Evolutionary conservation across 2,329 filamentous ascomycete species (phyloP).

Genomic region (Arthrobotrys sphaeroides): DNA sequence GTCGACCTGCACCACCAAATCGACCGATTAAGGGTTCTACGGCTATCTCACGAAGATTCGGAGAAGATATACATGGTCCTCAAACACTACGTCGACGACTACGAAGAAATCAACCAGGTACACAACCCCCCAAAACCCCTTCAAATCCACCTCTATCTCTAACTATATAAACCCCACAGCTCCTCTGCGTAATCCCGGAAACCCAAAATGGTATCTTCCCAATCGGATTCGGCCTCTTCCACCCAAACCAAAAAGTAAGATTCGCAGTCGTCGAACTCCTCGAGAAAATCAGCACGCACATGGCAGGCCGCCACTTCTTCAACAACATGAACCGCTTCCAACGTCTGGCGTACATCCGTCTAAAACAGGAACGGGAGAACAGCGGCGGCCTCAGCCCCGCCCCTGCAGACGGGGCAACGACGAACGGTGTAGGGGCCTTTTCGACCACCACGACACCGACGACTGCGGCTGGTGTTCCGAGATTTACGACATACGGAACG

Average conservation of each 20-base stretch:
- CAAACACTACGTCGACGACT: slow-evolving; percentile 76
- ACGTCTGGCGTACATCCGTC: slow-evolving; percentile 82
- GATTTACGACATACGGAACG: slow-evolving; percentile 34
- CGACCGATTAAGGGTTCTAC: slow-evolving; percentile 84
- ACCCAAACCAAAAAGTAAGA: slow-evolving; percentile 83
- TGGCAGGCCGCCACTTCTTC: slow-evolving; percentile 92
- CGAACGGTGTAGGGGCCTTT: slow-evolving; percentile 21
- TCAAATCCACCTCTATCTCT: slow-evolving; percentile 57
- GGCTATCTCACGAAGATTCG: slow-evolving; percentile 77
- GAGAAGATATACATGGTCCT: slow-evolving; percentile 87
- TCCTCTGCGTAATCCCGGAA: slow-evolving; percentile 83
- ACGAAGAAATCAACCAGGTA: slow-evolving; percentile 78
- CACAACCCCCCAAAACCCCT: neutral
- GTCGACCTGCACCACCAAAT: slow-evolving; percentile 91
- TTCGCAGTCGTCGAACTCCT: slow-evolving; percentile 79
- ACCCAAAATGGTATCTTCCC: slow-evolving; percentile 91
- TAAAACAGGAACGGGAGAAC: slow-evolving; percentile 71
- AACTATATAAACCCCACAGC: slow-evolving; percentile 61
- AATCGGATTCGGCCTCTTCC: slow-evolving; percentile 87
- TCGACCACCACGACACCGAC: slow-evolving; percentile 49
- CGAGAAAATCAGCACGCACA: slow-evolving; percentile 82
- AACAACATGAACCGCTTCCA: slow-evolving; percentile 83
- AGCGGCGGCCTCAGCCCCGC: slow-evolving; percentile 36
- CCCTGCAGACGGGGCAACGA: neutral
- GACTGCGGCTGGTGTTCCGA: slow-evolving; percentile 42